Base-by-base conservation (phyloP, 805 yeast genomes). In the Saturnispora kantuleensis region DNA sequence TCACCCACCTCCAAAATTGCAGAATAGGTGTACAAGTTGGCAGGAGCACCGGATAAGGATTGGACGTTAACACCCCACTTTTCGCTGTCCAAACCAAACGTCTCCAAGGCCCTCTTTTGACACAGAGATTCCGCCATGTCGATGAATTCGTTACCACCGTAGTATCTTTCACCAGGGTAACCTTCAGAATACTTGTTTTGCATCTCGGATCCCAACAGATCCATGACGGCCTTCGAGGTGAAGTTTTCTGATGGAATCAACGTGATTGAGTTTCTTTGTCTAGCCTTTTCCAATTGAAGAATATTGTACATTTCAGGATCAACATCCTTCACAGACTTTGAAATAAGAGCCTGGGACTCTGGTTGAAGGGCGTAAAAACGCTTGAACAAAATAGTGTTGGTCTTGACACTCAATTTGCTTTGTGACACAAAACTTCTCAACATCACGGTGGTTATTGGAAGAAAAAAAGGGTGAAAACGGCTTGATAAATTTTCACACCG, bases 1-100 rank as follows among this genome's bases (percentile, higher is more conserved):
- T 90, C 98, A 62, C 88, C 95, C 49, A 93, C 95, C 60, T 84
- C 85, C 83, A 93, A 78, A 54, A 93, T 71, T 36, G 97, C 97
- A 63, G 86, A 89, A 71, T 93, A 93, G 39, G 89, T 97, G 65
- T 93, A 90, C 65, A 93, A 76, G 71, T 93, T 93, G 47, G 98
- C 98, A 52, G 97, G 97, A 17, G 98, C 88, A 48, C 98, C 98
- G 26, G 95, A 84, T 57, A 93, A 73, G 39, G 97, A 78, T 71
- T 93, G 98, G 37, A 93, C 98, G 62, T 93, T 93, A 55, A 89
- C 97, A 47, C 98, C 98, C 98, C 98, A 93, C 63, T 79, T 71
- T 55, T 77, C 87, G 39, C 89, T 71, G 59, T 79, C 76, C 50
- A 90, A 71, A 54, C 74, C 69, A 70, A 93, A 93, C 8, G 97